A percentile compares a stretch with the other conserved stretches of the same genome.
Evolutionary conservation across 306 rosid genomes (phyloP).

Genomic region (Cyamopsis tetragonoloba): DNA sequence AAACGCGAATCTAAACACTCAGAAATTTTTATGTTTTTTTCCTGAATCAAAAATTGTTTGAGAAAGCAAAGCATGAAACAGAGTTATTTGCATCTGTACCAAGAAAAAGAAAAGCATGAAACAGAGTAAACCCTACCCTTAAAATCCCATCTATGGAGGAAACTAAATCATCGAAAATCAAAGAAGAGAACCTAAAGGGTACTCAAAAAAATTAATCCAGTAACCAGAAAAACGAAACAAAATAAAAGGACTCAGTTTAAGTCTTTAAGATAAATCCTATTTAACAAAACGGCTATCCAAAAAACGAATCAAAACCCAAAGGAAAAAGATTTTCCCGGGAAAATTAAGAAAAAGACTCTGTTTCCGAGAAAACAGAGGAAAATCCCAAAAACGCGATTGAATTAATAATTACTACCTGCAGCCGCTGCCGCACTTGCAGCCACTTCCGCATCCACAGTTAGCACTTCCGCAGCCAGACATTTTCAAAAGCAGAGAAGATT

Average conservation of each 20-base stretch:
- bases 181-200: background rate
- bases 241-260: no score
- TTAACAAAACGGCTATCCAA: no score
- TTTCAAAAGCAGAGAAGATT: background rate
- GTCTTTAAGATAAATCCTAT: no score
- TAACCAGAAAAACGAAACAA: no score
- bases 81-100: background rate
- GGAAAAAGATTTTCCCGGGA: background rate
- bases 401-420: constrained; percentile 13
- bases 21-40: no score
- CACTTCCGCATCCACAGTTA: constrained; percentile 55
- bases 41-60: no score
- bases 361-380: background rate
- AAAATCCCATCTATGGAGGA: background rate
- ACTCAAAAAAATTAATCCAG: no score
- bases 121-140: no score
- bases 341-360: background rate
- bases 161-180: background rate
- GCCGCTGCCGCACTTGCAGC: constrained; percentile 53
- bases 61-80: no score
- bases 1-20: no score
- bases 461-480: constrained; percentile 56
- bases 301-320: background rate
- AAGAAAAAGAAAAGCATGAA: background rate
- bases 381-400: background rate